Evolutionary conservation across 169 alveolate genomes (phyloP).

Genomic region (Cystoisospora suis): DNA sequence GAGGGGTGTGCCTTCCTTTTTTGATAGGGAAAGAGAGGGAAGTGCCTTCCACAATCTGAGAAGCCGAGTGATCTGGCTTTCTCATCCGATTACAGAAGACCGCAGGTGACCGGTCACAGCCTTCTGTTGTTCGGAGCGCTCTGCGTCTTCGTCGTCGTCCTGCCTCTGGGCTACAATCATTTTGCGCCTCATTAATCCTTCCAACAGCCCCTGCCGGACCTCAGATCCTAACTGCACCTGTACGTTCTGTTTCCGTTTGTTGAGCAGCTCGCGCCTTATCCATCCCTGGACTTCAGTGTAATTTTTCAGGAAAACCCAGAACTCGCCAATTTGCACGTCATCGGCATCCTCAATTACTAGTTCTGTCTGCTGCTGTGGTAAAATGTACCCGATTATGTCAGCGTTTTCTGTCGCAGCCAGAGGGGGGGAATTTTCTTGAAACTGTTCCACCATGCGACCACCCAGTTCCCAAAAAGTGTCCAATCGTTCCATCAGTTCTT

Average conservation of each 20-base stretch:
- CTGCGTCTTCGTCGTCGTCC: neutral
- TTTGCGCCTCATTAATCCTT: neutral
- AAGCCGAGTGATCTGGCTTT: neutral
- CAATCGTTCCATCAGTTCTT: neutral
- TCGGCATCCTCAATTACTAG: neutral
- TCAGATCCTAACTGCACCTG: neutral
- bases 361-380: neutral
- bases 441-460: neutral
- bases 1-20: neutral
- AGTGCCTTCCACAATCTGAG: neutral
- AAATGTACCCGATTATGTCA: neutral
- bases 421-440: neutral
- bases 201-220: neutral
- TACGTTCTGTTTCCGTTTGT: neutral
- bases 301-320: neutral
- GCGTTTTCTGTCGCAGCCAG: neutral
- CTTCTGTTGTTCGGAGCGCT: neutral
- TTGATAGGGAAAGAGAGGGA: neutral
- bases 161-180: conserved; percentile 9
- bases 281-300: conserved; percentile 10
- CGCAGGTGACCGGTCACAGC: neutral
- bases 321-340: conserved; percentile 15
- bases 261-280: conserved; percentile 26
- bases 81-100: neutral
- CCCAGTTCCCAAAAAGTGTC: conserved; percentile 24